phyloP scores from a whole-genome alignment of 1,139 yeast species.

The Yamadazyma pseudoaaseri region DNA sequence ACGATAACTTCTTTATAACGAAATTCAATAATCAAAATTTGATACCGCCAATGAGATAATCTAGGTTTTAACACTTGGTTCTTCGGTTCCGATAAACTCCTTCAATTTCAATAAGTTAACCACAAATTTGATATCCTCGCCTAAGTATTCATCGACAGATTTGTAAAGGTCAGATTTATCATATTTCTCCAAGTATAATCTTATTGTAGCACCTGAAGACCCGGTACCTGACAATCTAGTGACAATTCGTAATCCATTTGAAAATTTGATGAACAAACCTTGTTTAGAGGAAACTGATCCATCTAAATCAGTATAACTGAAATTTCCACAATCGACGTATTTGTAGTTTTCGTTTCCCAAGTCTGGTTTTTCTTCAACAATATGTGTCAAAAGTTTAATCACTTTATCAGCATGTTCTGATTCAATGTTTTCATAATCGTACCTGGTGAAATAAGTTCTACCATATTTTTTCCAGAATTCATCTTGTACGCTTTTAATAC shows the following conservation, averaged over 20 bases:
- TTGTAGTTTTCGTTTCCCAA: conserved; percentile 48
- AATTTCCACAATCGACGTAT: conserved; percentile 79
- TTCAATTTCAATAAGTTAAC: conserved; percentile 69
- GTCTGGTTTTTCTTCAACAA: conserved; percentile 30
- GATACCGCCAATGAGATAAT: no score
- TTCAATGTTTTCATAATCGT: conserved; percentile 85
- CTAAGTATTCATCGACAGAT: conserved; percentile 70
- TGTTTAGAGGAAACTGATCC: conserved; percentile 91
- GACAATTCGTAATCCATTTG: conserved; percentile 81
- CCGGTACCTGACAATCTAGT: conserved; percentile 97
- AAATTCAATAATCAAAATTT: no score
- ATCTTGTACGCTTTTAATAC: conserved; percentile 77
- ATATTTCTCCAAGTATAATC: conserved; percentile 88
- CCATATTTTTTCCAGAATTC: conserved; percentile 93
- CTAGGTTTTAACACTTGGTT: conserved; percentile 86
- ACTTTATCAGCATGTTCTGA: conserved; percentile 74
- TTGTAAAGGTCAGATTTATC: conserved; percentile 52
- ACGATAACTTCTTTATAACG: neutral
- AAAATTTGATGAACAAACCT: conserved; percentile 83
- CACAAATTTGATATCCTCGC: conserved; percentile 60
- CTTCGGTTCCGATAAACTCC: conserved; percentile 74
- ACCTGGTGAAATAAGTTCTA: conserved; percentile 96
- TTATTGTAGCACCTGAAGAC: conserved; percentile 95
- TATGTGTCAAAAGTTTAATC: conserved; percentile 51
- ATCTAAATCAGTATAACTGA: conserved; percentile 90